Evolutionary conservation across 192 early-diverging fungal species (phyloP).

Genomic region (Coemansia sp.): DNA sequence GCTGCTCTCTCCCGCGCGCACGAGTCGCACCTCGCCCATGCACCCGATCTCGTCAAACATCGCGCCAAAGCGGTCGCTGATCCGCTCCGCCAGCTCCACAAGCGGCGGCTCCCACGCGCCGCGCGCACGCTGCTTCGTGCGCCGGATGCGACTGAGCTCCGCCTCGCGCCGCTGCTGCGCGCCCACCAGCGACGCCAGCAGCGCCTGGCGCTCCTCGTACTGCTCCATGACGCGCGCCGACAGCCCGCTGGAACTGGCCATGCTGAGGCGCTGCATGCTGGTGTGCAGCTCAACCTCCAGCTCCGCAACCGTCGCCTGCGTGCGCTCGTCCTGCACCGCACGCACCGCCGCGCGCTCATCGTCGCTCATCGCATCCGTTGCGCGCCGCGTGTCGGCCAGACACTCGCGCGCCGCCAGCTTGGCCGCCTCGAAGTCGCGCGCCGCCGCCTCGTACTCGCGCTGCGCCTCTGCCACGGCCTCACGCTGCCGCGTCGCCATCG

Average conservation of each 20-base stretch:
- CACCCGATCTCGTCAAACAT: conserved; percentile 70
- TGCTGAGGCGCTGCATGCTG: conserved; percentile 39
- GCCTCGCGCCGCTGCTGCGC: conserved; percentile 48
- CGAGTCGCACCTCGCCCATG: conserved; percentile 41
- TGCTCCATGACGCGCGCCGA: conserved; percentile 61
- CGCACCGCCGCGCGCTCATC: conserved; percentile 51
- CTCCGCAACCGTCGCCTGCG: conserved; percentile 56
- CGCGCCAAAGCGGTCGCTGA: conserved; percentile 68
- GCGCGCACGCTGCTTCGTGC: conserved; percentile 34
- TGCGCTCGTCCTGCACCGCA: conserved; percentile 51
- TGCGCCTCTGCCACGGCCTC: conserved; percentile 40
- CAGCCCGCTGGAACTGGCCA: conserved; percentile 41
- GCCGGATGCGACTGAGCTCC: conserved; percentile 31
- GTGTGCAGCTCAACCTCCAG: conserved; percentile 64
- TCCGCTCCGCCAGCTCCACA: conserved; percentile 57
- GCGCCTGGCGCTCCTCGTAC: conserved; percentile 64
- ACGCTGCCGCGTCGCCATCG: conserved; percentile 30
- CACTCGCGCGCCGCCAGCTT: conserved; percentile 50
- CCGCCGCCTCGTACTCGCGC: conserved; percentile 47
- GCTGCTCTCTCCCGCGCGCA: conserved; percentile 26
- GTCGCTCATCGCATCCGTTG: conserved; percentile 57
- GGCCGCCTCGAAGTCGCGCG: conserved; percentile 46
- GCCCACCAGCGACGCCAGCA: conserved; percentile 55
- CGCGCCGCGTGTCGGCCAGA: conserved; percentile 58
- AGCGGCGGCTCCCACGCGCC: conserved; percentile 72